Evolutionary conservation across 371 early-diverging fungal genomes (phyloP), one percentile per base, ranked within the genome.

Genomic region (Rhizopus stolonifer): DNA sequence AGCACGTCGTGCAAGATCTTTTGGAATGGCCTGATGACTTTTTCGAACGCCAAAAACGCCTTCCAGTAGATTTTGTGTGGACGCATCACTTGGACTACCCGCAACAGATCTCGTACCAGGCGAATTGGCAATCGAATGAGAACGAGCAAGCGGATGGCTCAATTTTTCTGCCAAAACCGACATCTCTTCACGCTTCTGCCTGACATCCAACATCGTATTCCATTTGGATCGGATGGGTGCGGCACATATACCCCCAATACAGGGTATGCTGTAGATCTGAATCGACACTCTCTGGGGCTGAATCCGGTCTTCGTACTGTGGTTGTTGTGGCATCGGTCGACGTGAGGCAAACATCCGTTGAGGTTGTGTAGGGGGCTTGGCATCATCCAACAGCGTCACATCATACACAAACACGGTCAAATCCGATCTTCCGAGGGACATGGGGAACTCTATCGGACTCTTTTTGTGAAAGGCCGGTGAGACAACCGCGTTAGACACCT

Each of bases 161-260:
- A 61, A 48, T 24, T 61, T 61, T 15, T 61, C 61, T 19, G 21
- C 22, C 19, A 52, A 52, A 0, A 46, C 51, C 10, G 52, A 62
- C 10, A 49, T 26, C 11, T 80, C 78, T 10, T 82, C 79, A 19
- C 70, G 58, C 33, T 58, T 70, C 40, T 80, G 80, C 9, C 79
- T 67, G 0, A 84, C 81, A 57, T 85, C 86, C 54, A 88, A 45
- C 70, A 76, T 75, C n/a, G 82, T 83, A 47, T 84, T 81, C 86
- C 86, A 86, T 52, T 82, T 79, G 0, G 85, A 85, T 34, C 79
- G 72, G 58, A 88, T 79, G 17, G 70, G 57, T 31, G 74, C 70
- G 4, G 77, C 79, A 0, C 67, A 64, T 32, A 78, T 64, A 1
- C 83, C 81, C 32, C 81, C 67, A 17, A 83, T 62, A 11, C 80